Percentiles rank a stretch among this genome's conserved stretches.
Conservation (phyloP, 1,139 yeast species). For the Oligophagozyma castellii region DNA sequence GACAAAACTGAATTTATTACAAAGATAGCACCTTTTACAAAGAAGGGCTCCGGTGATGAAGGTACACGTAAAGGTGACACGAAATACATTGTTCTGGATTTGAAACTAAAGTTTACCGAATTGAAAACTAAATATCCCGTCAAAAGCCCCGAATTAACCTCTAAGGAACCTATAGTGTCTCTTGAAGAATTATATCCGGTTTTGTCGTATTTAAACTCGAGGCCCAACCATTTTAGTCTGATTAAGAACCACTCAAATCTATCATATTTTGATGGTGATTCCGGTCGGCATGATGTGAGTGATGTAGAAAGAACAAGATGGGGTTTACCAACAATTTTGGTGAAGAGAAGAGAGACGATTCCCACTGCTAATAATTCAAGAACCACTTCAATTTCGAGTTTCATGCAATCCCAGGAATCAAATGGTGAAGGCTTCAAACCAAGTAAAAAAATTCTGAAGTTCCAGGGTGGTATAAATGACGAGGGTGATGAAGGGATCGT, state of each 20-base stretch:
- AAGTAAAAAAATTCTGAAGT: conserved; percentile 14
- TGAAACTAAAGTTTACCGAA: conserved; percentile 48
- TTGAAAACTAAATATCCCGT: conserved; percentile 45
- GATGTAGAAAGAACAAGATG: conserved; percentile 5
- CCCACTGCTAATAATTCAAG: conserved; percentile 17
- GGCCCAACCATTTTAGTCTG: conserved; percentile 20
- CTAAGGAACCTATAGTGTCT: conserved; percentile 42
- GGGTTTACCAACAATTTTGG: conserved; percentile 23
- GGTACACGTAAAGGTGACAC: conserved; percentile 24
- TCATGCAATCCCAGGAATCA: conserved; percentile 5
- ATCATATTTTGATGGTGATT: conserved; percentile 8
- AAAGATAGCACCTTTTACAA: conserved; percentile 2
- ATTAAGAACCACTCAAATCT: conserved; percentile 11
- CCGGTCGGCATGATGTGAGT: conserved; percentile 3
- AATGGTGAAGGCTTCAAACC: conserved; percentile 1
- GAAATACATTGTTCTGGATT: conserved; percentile 51
- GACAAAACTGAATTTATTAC: conserved; percentile 6
- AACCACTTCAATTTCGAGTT: conserved; percentile 1
- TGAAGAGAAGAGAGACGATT: conserved; percentile 17
- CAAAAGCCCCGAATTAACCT: conserved; percentile 38
- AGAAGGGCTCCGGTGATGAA: conserved; percentile 1
- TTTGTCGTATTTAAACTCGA: conserved; percentile 43
- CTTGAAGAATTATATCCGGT: conserved; percentile 47
- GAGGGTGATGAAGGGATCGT: conserved; percentile 26
- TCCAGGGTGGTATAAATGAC: conserved; percentile 28